These are phyloP conservation scores for Aspergillus awamori DNA, from an alignment of 2,329 filamentous ascomycete species.

Conservation along the genomic window DNA sequence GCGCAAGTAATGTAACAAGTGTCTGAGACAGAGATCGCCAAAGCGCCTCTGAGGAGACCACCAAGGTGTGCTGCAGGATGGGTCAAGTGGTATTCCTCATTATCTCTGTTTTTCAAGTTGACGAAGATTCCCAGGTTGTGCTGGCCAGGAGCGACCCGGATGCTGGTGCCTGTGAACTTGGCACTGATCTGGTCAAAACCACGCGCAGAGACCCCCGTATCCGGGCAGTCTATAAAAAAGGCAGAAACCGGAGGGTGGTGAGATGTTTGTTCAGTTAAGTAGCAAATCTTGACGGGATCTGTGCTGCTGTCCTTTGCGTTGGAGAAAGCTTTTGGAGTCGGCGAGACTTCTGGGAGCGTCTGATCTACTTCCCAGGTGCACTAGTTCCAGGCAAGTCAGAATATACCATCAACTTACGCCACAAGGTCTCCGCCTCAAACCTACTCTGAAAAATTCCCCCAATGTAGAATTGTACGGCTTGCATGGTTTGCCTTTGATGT, in stretches of 20 bases:
- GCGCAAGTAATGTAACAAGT: conserved; percentile 84
- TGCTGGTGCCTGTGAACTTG: conserved; percentile 94
- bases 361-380: conserved; percentile 96
- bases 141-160: conserved; percentile 87
- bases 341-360: conserved; percentile 65
- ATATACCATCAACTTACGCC: background rate
- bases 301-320: conserved; percentile 39
- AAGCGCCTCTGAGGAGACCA: conserved; percentile 80
- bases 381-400: conserved; percentile 44
- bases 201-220: conserved; percentile 81
- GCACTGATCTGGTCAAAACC: conserved; percentile 96
- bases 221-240: conserved; percentile 89
- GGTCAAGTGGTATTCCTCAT: conserved; percentile 92
- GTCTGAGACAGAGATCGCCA: conserved; percentile 89
- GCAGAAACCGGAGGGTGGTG: conserved; percentile 97
- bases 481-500: conserved; percentile 96
- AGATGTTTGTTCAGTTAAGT: conserved; percentile 95
- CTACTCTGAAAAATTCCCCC: conserved; percentile 93
- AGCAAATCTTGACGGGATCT: conserved; percentile 75
- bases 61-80: conserved; percentile 93
- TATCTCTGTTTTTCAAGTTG: conserved; percentile 73
- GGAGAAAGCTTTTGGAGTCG: conserved; percentile 37
- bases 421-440: conserved; percentile 28
- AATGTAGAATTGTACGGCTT: conserved; percentile 98
- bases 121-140: conserved; percentile 97